phyloP scores from a whole-genome alignment of 495 filamentous ascomycete species.

The Penicillium macrosclerotiorum region DNA sequence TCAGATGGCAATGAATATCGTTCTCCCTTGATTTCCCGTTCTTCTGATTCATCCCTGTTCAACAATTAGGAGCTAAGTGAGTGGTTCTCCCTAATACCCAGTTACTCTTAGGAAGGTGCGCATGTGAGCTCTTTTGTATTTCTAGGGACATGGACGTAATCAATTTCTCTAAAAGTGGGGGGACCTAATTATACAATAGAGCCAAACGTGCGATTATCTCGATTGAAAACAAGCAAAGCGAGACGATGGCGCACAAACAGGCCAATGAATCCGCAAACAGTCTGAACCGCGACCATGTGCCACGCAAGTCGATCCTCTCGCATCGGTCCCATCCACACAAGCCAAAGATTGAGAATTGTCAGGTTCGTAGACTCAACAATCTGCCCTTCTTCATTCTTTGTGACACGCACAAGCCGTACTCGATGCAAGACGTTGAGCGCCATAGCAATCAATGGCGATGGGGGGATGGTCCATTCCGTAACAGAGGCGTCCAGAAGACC shows the following conservation, averaged over 20 bases:
- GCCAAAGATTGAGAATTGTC: conserved; percentile 91
- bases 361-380: conserved; percentile 86
- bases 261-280: conserved; percentile 69
- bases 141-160: no score
- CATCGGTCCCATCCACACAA: conserved; percentile 93
- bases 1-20: no score
- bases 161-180: not conserved
- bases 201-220: conserved; percentile 65
- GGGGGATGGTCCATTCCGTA: conserved; percentile 74
- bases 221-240: conserved; percentile 78
- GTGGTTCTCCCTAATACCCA: no score
- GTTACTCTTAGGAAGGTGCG: no score
- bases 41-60: no score
- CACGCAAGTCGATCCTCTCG: conserved; percentile 78
- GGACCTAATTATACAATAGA: conserved; percentile 22
- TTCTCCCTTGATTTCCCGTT: no score
- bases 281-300: conserved; percentile 74
- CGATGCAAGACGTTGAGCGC: conserved; percentile 62
- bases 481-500: conserved; percentile 81
- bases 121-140: no score
- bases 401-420: conserved; percentile 62
- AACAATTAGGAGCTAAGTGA: no score
- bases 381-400: conserved; percentile 60
- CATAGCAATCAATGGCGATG: conserved; percentile 56
- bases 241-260: conserved; percentile 81